phyloP scores from a whole-genome alignment of 495 filamentous ascomycete species.

The Xylaria curta region DNA sequence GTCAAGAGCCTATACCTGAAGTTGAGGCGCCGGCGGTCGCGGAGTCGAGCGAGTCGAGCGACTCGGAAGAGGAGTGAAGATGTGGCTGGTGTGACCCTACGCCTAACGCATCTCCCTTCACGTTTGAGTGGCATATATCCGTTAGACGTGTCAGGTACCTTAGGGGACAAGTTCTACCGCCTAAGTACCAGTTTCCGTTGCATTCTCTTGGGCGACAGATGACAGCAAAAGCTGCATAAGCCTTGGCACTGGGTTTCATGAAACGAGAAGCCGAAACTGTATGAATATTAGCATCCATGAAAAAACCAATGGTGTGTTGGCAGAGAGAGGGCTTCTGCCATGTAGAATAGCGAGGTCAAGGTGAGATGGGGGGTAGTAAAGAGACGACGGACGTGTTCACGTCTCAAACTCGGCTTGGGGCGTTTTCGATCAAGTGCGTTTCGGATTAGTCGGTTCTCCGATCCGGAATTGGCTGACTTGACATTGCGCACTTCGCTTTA shows the following conservation, averaged over 20 bases:
- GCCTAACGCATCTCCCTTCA: neutral
- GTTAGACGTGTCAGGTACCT: conserved; percentile 6
- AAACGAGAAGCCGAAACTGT: conserved; percentile 12
- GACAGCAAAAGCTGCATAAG: neutral
- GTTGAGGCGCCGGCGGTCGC: conserved; percentile 34
- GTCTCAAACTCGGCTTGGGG: neutral
- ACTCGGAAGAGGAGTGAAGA: conserved; percentile 41
- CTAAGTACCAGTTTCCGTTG: neutral
- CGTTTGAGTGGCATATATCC: neutral
- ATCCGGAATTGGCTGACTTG: conserved; percentile 6
- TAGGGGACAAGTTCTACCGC: neutral
- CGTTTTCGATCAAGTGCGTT: conserved; percentile 17
- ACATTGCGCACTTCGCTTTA: neutral
- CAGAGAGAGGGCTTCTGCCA: conserved; percentile 7
- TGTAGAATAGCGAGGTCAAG: conserved; percentile 21
- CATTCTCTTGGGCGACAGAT: neutral
- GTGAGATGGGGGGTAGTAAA: neutral
- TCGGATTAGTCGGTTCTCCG: conserved; percentile 1
- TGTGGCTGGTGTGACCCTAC: neutral
- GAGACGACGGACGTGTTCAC: neutral
- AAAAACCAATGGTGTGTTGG: conserved; percentile 1
- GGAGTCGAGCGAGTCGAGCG: conserved; percentile 42
- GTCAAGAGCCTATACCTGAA: conserved; percentile 55
- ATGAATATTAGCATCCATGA: conserved; percentile 17
- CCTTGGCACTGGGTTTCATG: neutral